phyloP scores from a whole-genome alignment of 495 filamentous ascomycete genomes.

The Penicillium ochrochloron region DNA sequence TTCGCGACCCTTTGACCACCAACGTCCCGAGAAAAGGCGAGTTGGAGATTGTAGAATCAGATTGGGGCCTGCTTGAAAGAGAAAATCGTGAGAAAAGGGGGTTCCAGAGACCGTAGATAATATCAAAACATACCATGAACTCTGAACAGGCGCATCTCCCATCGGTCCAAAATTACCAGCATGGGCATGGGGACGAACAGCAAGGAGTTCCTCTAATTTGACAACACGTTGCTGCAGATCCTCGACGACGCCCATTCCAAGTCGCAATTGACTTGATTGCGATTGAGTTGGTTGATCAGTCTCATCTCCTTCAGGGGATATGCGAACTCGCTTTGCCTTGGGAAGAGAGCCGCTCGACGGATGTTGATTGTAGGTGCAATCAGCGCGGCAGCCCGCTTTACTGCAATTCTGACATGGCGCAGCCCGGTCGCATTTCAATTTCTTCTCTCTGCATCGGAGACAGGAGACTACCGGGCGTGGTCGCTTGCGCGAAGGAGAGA shows the following conservation, averaged over 20 bases:
- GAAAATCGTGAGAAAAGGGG: neutral
- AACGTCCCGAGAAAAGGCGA: constrained; percentile 24
- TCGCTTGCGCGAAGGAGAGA: constrained; percentile 26
- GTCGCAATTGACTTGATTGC: neutral
- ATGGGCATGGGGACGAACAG: constrained; percentile 11
- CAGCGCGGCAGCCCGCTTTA: constrained; percentile 24
- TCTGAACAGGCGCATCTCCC: constrained; percentile 12
- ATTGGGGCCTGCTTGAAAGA: constrained; percentile 7
- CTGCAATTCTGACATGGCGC: constrained; percentile 37
- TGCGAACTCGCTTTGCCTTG: constrained; percentile 24
- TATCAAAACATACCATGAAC: constrained; percentile 16
- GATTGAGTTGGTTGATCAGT: neutral
- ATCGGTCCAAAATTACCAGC: constrained; percentile 7
- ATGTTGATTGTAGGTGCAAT: constrained; percentile 28
- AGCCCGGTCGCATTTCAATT: constrained; percentile 38
- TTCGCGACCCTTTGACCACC: constrained; percentile 32
- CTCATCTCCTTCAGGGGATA: neutral
- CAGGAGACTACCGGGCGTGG: constrained; percentile 37
- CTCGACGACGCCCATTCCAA: constrained; percentile 30
- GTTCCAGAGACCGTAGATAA: neutral
- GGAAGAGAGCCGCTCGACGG: constrained; percentile 11
- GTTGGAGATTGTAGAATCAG: neutral
- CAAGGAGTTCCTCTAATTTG: constrained; percentile 27
- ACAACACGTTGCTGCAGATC: constrained; percentile 33
- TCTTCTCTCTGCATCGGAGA: constrained; percentile 38